Evolutionary conservation across 2,329 filamentous ascomycete genomes (phyloP), one percentile per base, ranked within the genome.

Genomic region (Cercospora zeina): DNA sequence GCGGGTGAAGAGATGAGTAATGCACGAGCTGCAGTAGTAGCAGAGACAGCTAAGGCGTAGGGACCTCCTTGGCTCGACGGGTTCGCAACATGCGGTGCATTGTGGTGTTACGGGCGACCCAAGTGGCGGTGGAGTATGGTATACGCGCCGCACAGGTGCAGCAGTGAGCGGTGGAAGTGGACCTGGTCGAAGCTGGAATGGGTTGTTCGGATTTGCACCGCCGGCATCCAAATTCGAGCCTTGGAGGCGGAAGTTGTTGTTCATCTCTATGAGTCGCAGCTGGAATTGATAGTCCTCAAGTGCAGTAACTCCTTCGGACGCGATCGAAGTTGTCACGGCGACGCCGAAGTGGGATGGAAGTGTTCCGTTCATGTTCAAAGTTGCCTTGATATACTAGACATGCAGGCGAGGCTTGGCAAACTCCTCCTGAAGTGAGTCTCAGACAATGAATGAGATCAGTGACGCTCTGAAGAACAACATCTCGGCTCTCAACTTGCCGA

Each of bases 21-120:
- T 59, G 55, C 62, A 64, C 31, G n/a, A 14, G 33, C 45, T 54
- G 50, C 62, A 64, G 31, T 62, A 62, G 55, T 30, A 14, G 55
- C 62, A 64, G 21, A 27, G 30, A 54, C 62, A 64, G 34, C 33
- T 30, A 55, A 50, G 73, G 24, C 53, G 45, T 7, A 63, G 42
- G 11, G 58, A 19, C 24, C 24, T 42, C 57, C 9, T n/a, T 55
- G 13, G 24, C 4, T 27, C 37, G 13, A 27, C 36, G 13, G 34
- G 14, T 9, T 63, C 61, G 19, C 53, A 42, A 27, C 61, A 63
- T 36, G 51, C 42, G 39, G 21, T n/a, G 33, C 61, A 63, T 14
- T 14, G 31, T 24, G 61, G 13, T 16, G 61, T 7, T 42, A 39
- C 21, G 16, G 39, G 31, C 33, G 57, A 16, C n/a, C n/a, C n/a